phyloP scores from a whole-genome alignment of 1,284 basidiomycete genomes.

The Porodaedalea pini region DNA sequence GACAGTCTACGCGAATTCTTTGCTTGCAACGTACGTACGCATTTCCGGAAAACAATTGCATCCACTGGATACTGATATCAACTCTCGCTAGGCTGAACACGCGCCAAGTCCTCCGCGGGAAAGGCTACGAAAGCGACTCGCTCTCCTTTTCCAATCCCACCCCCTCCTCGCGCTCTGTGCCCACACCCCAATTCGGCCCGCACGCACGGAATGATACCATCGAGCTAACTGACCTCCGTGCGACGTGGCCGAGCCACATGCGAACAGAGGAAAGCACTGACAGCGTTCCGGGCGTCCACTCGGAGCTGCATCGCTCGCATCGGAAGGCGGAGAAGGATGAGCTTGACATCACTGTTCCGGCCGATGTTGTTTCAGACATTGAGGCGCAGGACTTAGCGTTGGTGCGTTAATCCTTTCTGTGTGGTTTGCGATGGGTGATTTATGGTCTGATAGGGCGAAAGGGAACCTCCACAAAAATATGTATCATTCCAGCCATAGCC shows the following conservation, averaged over 20 bases:
- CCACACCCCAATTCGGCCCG: slow-evolving; percentile 3
- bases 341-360: background rate
- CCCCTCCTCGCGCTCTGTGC: background rate
- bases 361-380: background rate
- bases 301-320: background rate
- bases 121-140: slow-evolving; percentile 21
- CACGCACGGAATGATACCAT: background rate
- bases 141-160: background rate
- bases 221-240: slow-evolving; percentile 10
- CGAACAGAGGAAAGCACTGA: background rate
- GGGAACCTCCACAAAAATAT: background rate
- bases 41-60: background rate
- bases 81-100: slow-evolving; percentile 35
- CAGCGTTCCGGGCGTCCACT: background rate
- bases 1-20: slow-evolving; percentile 45
- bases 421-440: background rate
- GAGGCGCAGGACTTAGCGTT: background rate
- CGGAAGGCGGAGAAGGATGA: background rate
- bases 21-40: slow-evolving; percentile 32
- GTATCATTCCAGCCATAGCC: background rate
- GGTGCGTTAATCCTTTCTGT: background rate
- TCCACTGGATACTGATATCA: background rate
- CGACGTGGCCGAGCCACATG: background rate
- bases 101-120: slow-evolving; percentile 32
- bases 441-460: background rate